phyloP scores from a whole-genome alignment of 2,329 filamentous ascomycete species.

The Fusarium redolens region DNA sequence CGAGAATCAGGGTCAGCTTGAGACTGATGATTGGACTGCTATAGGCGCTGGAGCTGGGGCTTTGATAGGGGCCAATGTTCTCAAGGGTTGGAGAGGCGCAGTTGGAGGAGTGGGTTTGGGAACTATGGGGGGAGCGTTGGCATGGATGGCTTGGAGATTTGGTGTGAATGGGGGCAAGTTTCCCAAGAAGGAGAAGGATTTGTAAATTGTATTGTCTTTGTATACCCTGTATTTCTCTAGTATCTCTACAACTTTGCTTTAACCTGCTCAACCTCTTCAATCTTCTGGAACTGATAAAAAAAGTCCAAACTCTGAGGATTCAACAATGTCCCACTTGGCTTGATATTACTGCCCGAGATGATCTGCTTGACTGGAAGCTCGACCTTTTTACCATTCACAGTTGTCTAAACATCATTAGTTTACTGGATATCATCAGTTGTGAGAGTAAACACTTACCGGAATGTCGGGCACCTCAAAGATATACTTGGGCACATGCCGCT shows the following conservation, averaged over 20 bases:
- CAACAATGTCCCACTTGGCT: constrained; percentile 78
- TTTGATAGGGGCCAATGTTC: constrained; percentile 48
- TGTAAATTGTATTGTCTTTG: constrained; percentile 2
- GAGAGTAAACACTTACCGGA: constrained; percentile 66
- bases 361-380: constrained; percentile 88
- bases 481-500: constrained; percentile 81
- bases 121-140: constrained; percentile 60
- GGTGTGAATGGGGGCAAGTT: constrained; percentile 59
- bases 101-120: constrained; percentile 61
- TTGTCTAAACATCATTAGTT: constrained; percentile 64
- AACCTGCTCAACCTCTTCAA: constrained; percentile 47
- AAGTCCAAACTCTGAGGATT: constrained; percentile 82
- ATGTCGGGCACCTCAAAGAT: constrained; percentile 85
- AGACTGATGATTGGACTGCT: constrained; percentile 67
- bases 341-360: constrained; percentile 78
- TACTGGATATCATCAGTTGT: not conserved
- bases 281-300: constrained; percentile 76
- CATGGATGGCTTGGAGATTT: constrained; percentile 62
- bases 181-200: constrained; percentile 38
- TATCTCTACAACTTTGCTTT: constrained; percentile 48
- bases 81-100: constrained; percentile 52
- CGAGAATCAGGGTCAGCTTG: constrained; percentile 66
- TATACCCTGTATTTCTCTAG: not conserved
- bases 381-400: constrained; percentile 87
- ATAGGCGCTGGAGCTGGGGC: constrained; percentile 54